Percentiles rank a stretch among this genome's conserved stretches.
Evolutionary conservation across 2,329 filamentous ascomycete genomes (phyloP).

Genomic region (Zalaria sp.): DNA sequence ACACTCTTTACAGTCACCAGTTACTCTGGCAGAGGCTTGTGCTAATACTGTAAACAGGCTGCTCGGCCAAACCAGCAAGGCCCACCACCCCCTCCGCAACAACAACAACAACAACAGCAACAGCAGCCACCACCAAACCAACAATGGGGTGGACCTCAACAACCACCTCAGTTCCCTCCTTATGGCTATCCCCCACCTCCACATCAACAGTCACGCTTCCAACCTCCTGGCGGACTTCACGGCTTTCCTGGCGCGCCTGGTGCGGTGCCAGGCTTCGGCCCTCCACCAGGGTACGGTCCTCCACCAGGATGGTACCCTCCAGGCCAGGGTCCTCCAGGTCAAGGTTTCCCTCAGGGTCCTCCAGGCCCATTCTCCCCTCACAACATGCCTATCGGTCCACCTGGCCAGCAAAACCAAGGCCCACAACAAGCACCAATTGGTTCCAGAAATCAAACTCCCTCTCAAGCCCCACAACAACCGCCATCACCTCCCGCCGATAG

Average conservation of each 20-base stretch:
- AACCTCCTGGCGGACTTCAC: constrained; percentile 26
- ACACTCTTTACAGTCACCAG: neutral
- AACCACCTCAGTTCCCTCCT: constrained; percentile 24
- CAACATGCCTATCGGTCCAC: constrained; percentile 41
- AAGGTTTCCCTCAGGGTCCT: constrained; percentile 39
- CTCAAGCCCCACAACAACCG: constrained; percentile 9
- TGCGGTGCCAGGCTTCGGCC: constrained; percentile 50
- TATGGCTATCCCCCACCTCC: constrained; percentile 25
- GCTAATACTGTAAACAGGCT: constrained; percentile 10
- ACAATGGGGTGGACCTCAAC: constrained; percentile 21
- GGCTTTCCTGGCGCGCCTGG: constrained; percentile 28
- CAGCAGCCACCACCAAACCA: constrained; percentile 24
- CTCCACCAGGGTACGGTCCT: constrained; percentile 33
- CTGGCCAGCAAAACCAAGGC: constrained; percentile 26
- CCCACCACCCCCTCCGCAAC: constrained; percentile 9
- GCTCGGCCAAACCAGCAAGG: constrained; percentile 10
- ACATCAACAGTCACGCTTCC: constrained; percentile 34
- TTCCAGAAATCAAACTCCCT: constrained; percentile 18
- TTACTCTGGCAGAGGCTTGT: neutral
- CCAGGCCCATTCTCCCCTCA: constrained; percentile 23
- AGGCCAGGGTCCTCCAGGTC: constrained; percentile 60
- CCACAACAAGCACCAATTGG: constrained; percentile 24
- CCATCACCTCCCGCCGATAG: constrained; percentile 9
- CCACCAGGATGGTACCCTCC: constrained; percentile 64
- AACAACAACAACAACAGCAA: constrained; percentile 18